phyloP scores from a whole-genome alignment of 805 yeast species.

The Lachancea mirantina region DNA sequence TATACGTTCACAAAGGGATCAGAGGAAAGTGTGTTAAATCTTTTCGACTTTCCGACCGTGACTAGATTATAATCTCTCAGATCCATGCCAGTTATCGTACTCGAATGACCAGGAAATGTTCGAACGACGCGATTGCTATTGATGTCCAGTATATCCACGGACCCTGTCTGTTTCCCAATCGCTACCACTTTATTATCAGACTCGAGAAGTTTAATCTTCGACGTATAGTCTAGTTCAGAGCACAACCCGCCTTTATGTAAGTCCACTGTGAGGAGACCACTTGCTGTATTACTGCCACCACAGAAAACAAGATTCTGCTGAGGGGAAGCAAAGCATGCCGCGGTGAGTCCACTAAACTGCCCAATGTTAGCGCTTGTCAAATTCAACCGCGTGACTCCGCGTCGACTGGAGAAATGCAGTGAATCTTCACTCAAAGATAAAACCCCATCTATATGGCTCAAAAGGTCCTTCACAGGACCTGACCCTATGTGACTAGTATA shows the following conservation, averaged over 20 bases:
- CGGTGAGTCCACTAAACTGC: conserved; percentile 30
- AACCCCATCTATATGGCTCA: conserved; percentile 52
- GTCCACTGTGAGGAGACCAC: conserved; percentile 39
- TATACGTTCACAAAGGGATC: conserved; percentile 82
- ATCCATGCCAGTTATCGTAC: conserved; percentile 56
- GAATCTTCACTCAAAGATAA: conserved; percentile 47
- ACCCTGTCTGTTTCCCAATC: conserved; percentile 53
- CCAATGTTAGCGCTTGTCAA: conserved; percentile 27
- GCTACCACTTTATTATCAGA: conserved; percentile 48
- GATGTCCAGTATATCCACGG: conserved; percentile 59
- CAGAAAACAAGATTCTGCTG: conserved; percentile 40
- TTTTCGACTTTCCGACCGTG: conserved; percentile 73
- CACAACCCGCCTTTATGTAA: conserved; percentile 33
- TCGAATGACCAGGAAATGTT: conserved; percentile 52
- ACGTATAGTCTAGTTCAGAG: conserved; percentile 35
- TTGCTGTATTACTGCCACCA: conserved; percentile 32
- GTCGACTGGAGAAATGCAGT: conserved; percentile 46
- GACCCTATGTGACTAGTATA: conserved; percentile 43
- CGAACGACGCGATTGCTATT: conserved; percentile 40
- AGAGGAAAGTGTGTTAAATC: conserved; percentile 48
- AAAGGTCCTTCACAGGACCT: conserved; percentile 43
- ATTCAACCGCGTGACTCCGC: conserved; percentile 44
- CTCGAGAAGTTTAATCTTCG: conserved; percentile 42
- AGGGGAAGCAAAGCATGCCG: conserved; percentile 37
- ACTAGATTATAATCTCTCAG: conserved; percentile 59